Evolutionary conservation across 192 early-diverging fungal genomes (phyloP), one percentile per base, ranked within the genome.

Genomic region (Coemansia sp.): DNA sequence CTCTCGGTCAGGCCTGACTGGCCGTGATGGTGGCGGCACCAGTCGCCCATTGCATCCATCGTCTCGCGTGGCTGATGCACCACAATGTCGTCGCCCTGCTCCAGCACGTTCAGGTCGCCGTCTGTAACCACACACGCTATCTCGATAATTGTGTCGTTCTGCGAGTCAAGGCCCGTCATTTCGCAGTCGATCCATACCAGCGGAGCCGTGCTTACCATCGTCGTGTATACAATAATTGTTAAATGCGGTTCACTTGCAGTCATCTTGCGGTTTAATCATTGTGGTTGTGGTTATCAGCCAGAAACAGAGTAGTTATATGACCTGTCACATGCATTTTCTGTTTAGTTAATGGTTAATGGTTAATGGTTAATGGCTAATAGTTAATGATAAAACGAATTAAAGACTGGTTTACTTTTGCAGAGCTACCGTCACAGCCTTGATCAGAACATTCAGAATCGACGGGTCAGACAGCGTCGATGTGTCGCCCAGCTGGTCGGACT

Each of bases 71-170:
- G 74, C 60, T 93, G 91, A 62, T 86, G 85, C 66, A 94, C 90
- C 38, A 90, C 81, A 27, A 94, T 72, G 52, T 87, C 84, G 2
- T 88, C 86, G 3, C 89, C 91, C 75, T 89, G 85, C 23, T 86
- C 94, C 14, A 94, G 76, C 57, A 90, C 72, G 51, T 94, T 94
- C 11, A 97, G 79, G n/a, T 92, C 82, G 14, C 84, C 89, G 67
- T 98, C 92, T 1, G 96, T 96, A 62, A 97, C 78, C 41, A 98
- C 85, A 53, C 84, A 86, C 0, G 95, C 93, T 35, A 98, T 92
- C 73, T 97, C 93, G 61, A 97, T 92, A 68, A 95, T 85, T 29
- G 87, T 86, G 67, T 94, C 93, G 50, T 88, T 87, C 17, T 54
- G 63, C 54, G 62, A 59, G 56, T 83, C 81, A 9, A 83, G 73